These are phyloP conservation scores for Vitis amurensis DNA, from an alignment of 164 flowering plant species.

Conservation along the genomic window DNA sequence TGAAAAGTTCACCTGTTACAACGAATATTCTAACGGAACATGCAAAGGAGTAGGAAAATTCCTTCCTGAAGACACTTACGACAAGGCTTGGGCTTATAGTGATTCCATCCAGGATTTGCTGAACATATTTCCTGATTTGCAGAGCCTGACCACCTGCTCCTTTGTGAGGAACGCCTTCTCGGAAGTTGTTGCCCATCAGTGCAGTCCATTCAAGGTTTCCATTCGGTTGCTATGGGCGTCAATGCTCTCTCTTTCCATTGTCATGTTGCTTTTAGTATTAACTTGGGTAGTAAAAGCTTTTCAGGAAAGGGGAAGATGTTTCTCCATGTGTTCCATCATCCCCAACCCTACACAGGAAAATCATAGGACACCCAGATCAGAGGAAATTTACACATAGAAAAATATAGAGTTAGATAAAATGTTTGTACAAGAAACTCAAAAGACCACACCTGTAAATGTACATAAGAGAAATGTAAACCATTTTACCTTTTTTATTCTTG, in stretches of 20 bases:
- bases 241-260: constrained; percentile 35
- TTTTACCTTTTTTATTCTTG: too few species aligned
- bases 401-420: not conserved
- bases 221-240: constrained; percentile 39
- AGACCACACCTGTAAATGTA: too few species aligned
- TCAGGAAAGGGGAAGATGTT: constrained; percentile 35
- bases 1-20: constrained; percentile 40
- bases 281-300: constrained; percentile 36
- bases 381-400: not conserved
- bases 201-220: constrained; percentile 42
- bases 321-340: constrained; percentile 20
- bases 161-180: constrained; percentile 34
- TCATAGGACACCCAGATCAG: not conserved
- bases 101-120: constrained; percentile 36
- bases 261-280: constrained; percentile 38
- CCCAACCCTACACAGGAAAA: constrained; percentile 5
- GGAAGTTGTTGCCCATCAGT: constrained; percentile 35
- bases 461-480: too few species aligned
- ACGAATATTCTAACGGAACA: constrained; percentile 8
- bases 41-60: constrained; percentile 35
- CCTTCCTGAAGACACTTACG: constrained; percentile 26
- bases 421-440: too few species aligned
- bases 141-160: constrained; percentile 38
- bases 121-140: constrained; percentile 42
- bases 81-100: constrained; percentile 42